These are phyloP conservation scores for Boletus reticuloceps DNA, from an alignment of 768 basidiomycete genomes.

Conservation along the genomic window DNA sequence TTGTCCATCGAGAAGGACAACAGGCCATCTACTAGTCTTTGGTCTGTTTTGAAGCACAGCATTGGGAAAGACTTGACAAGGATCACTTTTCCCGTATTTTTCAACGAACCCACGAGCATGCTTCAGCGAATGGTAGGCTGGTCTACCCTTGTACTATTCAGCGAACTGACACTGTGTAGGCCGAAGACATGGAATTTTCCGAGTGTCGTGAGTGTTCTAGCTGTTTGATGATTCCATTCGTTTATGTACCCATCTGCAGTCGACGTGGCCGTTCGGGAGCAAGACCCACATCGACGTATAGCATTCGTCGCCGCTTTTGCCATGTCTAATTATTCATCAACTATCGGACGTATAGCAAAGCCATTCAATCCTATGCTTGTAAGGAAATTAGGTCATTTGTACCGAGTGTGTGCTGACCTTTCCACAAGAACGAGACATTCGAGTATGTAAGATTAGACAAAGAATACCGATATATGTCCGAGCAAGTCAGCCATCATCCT, in stretches of 20 bases:
- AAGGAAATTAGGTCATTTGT: slow-evolving; percentile 24
- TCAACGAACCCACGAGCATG: slow-evolving; percentile 96
- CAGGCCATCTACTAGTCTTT: slow-evolving; percentile 85
- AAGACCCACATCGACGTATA: slow-evolving; percentile 75
- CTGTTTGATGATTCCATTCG: slow-evolving; percentile 1
- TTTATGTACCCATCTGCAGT: slow-evolving; percentile 43
- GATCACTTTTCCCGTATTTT: slow-evolving; percentile 93
- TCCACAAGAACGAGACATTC: slow-evolving; percentile 78
- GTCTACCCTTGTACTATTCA: neutral
- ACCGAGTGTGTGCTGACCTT: neutral
- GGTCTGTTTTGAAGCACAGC: slow-evolving; percentile 92
- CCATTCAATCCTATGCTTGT: slow-evolving; percentile 97
- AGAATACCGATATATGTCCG: slow-evolving; percentile 89
- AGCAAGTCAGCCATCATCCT: slow-evolving; percentile 97
- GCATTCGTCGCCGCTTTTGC: slow-evolving; percentile 96
- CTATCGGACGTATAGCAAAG: slow-evolving; percentile 94
- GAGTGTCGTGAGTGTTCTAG: slow-evolving; percentile 65
- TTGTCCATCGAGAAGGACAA: slow-evolving; percentile 71
- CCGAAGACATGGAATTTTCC: slow-evolving; percentile 97
- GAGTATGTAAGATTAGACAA: slow-evolving; percentile 88
- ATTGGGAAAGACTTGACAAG: slow-evolving; percentile 97
- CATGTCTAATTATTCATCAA: slow-evolving; percentile 97
- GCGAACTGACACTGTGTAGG: slow-evolving; percentile 33
- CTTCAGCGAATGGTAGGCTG: slow-evolving; percentile 81
- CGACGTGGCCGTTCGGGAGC: slow-evolving; percentile 77